phyloP scores from a whole-genome alignment of 208 protist genomes.

The Balamuthia mandrillaris region DNA sequence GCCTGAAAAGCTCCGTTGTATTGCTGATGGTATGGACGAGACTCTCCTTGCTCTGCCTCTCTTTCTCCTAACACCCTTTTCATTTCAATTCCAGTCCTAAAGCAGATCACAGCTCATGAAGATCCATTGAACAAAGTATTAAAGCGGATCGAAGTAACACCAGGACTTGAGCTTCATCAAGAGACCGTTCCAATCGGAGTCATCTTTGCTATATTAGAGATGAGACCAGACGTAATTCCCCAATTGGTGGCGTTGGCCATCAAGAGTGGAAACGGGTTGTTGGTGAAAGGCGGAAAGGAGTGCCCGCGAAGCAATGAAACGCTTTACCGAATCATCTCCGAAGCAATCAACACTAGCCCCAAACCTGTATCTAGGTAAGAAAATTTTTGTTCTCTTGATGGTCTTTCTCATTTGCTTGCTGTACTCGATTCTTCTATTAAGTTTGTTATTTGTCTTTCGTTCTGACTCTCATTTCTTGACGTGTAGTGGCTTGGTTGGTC shows the following conservation, averaged over 20 bases:
- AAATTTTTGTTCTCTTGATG: too few species aligned
- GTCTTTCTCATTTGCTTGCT: not conserved
- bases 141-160: conserved; percentile 66
- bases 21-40: too few species aligned
- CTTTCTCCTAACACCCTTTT: too few species aligned
- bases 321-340: conserved; percentile 55
- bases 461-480: too few species aligned
- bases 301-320: conserved; percentile 40
- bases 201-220: conserved; percentile 88
- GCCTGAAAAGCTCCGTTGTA: conserved; percentile 63
- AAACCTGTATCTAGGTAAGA: conserved; percentile 58
- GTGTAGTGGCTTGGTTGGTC: too few species aligned
- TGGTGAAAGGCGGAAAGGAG: conserved; percentile 82
- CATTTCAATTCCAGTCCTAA: too few species aligned
- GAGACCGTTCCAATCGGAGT: conserved; percentile 83
- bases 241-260: conserved; percentile 82
- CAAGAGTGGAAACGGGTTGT: conserved; percentile 79
- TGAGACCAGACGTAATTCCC: conserved; percentile 78
- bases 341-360: conserved; percentile 66
- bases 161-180: conserved; percentile 76
- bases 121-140: conserved; percentile 72
- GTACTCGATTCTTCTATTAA: not conserved
- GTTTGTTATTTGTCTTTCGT: too few species aligned
- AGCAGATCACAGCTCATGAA: conserved; percentile 55
- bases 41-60: too few species aligned